Evolutionary conservation across 2,329 filamentous ascomycete species (phyloP).

Genomic region (Helotiales sp.): DNA sequence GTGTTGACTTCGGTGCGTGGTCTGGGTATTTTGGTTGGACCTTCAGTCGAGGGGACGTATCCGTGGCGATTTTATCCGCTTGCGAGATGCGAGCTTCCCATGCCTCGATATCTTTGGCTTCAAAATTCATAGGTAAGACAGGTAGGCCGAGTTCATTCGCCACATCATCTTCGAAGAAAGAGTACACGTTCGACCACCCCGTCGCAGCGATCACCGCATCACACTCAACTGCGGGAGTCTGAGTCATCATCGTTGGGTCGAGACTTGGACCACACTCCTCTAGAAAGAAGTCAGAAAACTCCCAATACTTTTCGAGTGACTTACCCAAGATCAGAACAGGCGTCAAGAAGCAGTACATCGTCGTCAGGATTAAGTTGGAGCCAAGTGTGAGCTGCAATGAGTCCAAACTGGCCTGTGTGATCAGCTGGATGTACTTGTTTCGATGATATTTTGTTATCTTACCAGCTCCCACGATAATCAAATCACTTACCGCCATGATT

Average conservation of each 20-base stretch:
- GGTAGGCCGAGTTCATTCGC: conserved; percentile 13
- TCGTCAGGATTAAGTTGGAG: conserved; percentile 26
- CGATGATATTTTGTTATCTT: neutral
- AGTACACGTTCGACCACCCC: conserved; percentile 37
- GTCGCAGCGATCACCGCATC: conserved; percentile 22
- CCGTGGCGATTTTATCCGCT: conserved; percentile 33
- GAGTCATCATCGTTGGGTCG: conserved; percentile 33
- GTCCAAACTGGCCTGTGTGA: conserved; percentile 19
- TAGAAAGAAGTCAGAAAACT: neutral
- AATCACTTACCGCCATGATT: neutral
- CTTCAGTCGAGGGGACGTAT: conserved; percentile 35
- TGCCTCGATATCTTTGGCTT: conserved; percentile 27
- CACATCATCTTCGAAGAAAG: conserved; percentile 18
- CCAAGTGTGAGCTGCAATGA: conserved; percentile 27
- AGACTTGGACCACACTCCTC: conserved; percentile 21
- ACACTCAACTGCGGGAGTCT: conserved; percentile 34
- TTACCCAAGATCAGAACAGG: conserved; percentile 23
- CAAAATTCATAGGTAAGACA: conserved; percentile 12
- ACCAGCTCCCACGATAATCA: conserved; percentile 19
- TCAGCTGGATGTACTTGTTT: neutral
- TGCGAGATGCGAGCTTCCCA: conserved; percentile 33
- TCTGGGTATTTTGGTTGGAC: conserved; percentile 26
- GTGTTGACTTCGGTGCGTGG: conserved; percentile 12
- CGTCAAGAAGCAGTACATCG: conserved; percentile 26
- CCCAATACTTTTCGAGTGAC: neutral